Base-by-base conservation (phyloP, 1,284 basidiomycete species). In the Tilletia horrida region DNA sequence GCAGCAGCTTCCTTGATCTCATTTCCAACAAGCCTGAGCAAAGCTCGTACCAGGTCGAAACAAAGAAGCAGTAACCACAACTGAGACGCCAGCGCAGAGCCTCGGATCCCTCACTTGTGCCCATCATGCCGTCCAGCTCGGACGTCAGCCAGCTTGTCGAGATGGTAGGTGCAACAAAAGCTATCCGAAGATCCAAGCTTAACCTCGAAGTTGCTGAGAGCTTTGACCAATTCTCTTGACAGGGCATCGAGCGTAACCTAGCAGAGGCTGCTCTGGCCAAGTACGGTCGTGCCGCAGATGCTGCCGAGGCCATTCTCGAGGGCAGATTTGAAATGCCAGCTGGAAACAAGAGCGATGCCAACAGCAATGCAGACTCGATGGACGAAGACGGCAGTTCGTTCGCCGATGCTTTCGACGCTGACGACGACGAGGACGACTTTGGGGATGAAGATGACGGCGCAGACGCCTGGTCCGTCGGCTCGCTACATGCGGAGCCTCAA, bases 271-370 rank as follows among this genome's bases (percentile, higher is more conserved):
- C 61, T 11, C 40, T 62, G 23, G 61, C 31, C 21, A 62, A 62
- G 16, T 40, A 45, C 61, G 35, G 43, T n/a, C 21, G 43, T 11
- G 40, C 35, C 6, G 13, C 43, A 40, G 61, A 62, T 42, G 61
- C 61, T 18, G 61, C 61, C 11, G 61, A 62, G 35, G 61, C 61
- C 21, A 62, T 62, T n/a, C 23, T 62, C 18, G 40, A 43, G n/a
- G 61, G 61, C 2, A 18, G 43, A 21, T 42, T 62, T 25, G 61
- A 62, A 21, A 35, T 44, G 11, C 27, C 43, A 13, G 14, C 23
- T 35, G 52, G 27, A 9, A 40, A 40, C 4, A 4, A 40, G 35
- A 40, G 11, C 35, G 50, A 52, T 6, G 50, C n/a, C 21, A 2
- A 21, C 50, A 27, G 50, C 23, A 23, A 44, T 2, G 40, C 21